Percentiles rank a stretch among this genome's conserved stretches.
Conservation (phyloP, 306 rosid genomes). For the Lagenaria siceraria region DNA sequence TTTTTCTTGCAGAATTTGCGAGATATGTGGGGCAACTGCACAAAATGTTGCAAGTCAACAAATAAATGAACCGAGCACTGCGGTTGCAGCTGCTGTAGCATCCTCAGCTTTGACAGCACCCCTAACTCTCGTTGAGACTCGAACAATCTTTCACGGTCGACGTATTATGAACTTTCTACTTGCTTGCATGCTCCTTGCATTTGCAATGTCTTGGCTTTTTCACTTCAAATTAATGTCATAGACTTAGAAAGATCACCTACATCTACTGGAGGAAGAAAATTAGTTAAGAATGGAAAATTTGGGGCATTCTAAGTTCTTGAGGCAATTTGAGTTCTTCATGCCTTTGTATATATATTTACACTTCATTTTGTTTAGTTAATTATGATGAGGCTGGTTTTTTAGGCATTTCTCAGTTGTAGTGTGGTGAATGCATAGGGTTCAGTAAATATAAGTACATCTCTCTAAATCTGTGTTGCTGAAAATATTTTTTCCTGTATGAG, state of each 20-base stretch:
- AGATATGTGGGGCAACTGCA: slow-evolving; percentile 30
- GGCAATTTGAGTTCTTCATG: neutral
- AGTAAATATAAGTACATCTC: neutral
- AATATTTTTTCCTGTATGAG: neutral
- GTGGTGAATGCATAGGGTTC: neutral
- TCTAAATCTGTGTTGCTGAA: neutral
- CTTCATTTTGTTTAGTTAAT: neutral
- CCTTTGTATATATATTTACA: neutral
- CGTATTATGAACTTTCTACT: slow-evolving; percentile 38
- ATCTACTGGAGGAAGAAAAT: neutral
- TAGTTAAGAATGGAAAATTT: neutral
- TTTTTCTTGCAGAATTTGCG: slow-evolving; percentile 19
- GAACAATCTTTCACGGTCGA: slow-evolving; percentile 30
- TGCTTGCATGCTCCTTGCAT: slow-evolving; percentile 37
- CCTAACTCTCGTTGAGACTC: slow-evolving; percentile 21
- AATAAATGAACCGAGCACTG: slow-evolving; percentile 6
- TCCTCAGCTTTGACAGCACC: slow-evolving; percentile 16
- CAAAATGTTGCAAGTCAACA: slow-evolving; percentile 15
- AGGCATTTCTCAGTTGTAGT: neutral
- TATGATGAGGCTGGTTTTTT: neutral
- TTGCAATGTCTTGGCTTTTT: slow-evolving; percentile 40
- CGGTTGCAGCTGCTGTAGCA: neutral
- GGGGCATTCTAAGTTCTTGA: neutral
- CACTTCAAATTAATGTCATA: slow-evolving; percentile 31
- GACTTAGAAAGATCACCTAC: neutral